phyloP scores from a whole-genome alignment of 768 basidiomycete genomes.

The Mycena epipterygia region DNA sequence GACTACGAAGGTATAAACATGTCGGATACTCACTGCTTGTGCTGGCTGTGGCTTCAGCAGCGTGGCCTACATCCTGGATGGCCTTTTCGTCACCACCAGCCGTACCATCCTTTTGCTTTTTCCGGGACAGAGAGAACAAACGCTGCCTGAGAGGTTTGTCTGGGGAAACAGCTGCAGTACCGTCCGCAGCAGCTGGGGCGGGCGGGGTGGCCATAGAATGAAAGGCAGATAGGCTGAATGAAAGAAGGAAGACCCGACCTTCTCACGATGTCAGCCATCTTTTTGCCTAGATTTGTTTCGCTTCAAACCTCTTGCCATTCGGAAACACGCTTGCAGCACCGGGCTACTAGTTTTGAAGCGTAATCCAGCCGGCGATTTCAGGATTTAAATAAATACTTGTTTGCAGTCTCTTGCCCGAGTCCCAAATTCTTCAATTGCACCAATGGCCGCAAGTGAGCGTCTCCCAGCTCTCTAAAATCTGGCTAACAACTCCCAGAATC shows the following conservation, averaged over 20 bases:
- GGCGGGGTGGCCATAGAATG: slow-evolving; percentile 14
- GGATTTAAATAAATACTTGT: too few species aligned
- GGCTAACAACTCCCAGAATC: slow-evolving; percentile 24
- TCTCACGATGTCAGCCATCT: background rate
- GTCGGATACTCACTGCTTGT: slow-evolving; percentile 42
- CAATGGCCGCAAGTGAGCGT: slow-evolving; percentile 31
- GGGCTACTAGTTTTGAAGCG: too few species aligned
- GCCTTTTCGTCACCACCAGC: slow-evolving; percentile 32
- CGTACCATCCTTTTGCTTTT: slow-evolving; percentile 38
- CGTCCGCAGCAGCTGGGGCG: slow-evolving; percentile 17
- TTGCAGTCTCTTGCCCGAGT: background rate
- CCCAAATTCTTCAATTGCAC: background rate
- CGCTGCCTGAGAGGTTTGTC: slow-evolving; percentile 34
- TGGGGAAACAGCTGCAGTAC: slow-evolving; percentile 11
- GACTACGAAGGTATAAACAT: slow-evolving; percentile 4
- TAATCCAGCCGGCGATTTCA: too few species aligned
- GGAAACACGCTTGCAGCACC: too few species aligned
- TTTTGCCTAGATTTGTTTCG: too few species aligned
- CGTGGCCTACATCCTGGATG: slow-evolving; percentile 34
- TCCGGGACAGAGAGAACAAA: slow-evolving; percentile 33
- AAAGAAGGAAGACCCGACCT: background rate
- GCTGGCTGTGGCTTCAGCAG: slow-evolving; percentile 41
- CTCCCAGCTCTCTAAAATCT: background rate
- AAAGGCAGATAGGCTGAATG: slow-evolving; percentile 10
- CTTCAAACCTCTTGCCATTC: too few species aligned